Conservation (phyloP, 129 eudicot genomes). For the Lonicera japonica region DNA sequence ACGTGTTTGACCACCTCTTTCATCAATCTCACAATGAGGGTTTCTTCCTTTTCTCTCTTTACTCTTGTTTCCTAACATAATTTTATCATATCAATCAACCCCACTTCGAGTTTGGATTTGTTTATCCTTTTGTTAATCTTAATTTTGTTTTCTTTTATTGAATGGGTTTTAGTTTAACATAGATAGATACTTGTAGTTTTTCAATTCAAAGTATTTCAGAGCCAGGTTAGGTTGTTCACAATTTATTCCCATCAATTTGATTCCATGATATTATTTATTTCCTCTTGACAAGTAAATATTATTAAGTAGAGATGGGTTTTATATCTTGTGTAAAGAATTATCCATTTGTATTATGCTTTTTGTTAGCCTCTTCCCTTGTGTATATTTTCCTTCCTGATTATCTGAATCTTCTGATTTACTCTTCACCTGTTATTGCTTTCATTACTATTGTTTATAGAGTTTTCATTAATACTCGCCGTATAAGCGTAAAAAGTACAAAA, state of each 20-base stretch:
- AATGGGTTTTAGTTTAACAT: too few relatives aligned
- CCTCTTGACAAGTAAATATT: not conserved
- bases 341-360: conserved; percentile 30
- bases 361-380: conserved; percentile 27
- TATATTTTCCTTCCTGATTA: conserved; percentile 29
- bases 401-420: conserved; percentile 29
- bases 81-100: too few relatives aligned
- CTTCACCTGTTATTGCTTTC: conserved; percentile 22
- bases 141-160: too few relatives aligned
- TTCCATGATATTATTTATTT: not conserved
- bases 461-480: conserved; percentile 8
- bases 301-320: conserved; percentile 38
- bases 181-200: too few relatives aligned
- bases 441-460: conserved; percentile 21
- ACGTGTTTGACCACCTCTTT: too few relatives aligned
- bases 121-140: too few relatives aligned
- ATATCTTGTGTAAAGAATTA: conserved; percentile 21
- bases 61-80: too few relatives aligned
- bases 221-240: too few relatives aligned
- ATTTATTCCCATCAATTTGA: not conserved
- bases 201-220: too few relatives aligned
- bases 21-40: not conserved
- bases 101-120: too few relatives aligned
- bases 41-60: not conserved
- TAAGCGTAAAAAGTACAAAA: conserved; percentile 12